These are phyloP conservation scores for Gossypium davidsonii DNA, from an alignment of 441 rosid genomes.

Conservation along the genomic window DNA sequence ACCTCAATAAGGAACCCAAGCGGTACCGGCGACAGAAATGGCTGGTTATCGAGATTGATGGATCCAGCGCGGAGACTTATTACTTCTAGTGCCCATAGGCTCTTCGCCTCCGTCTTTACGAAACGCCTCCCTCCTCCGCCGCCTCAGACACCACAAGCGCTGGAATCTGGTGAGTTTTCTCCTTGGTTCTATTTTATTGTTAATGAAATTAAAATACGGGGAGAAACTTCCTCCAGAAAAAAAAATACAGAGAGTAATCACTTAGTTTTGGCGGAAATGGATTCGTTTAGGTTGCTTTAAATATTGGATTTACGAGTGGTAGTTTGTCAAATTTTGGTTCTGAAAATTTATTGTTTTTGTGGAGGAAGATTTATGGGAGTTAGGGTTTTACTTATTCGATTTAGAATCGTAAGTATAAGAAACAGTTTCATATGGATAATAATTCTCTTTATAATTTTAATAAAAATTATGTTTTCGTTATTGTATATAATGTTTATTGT, in stretches of 20 bases:
- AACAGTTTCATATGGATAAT: background rate
- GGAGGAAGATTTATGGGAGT: background rate
- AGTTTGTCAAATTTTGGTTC: background rate
- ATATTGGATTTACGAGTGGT: background rate
- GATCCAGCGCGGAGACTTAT: conserved; percentile 88
- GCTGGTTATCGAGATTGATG: conserved; percentile 82
- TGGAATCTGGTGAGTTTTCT: conserved; percentile 40
- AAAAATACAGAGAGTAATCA: background rate
- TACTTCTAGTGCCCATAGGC: conserved; percentile 61
- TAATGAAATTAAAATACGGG: background rate
- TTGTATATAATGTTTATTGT: background rate
- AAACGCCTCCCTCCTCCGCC: conserved; percentile 62
- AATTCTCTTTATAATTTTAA: background rate
- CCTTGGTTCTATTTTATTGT: background rate
- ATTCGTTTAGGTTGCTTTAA: background rate
- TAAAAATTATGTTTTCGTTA: background rate
- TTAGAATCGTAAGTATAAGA: background rate
- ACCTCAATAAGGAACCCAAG: conserved; percentile 38
- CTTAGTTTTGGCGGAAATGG: background rate
- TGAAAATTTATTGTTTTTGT: background rate
- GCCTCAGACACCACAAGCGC: conserved; percentile 39
- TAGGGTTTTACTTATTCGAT: background rate
- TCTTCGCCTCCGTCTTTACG: conserved; percentile 67
- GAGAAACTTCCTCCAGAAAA: background rate
- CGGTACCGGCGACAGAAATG: conserved; percentile 26